These are phyloP conservation scores for Aspergillus sergii DNA, from an alignment of 2,329 filamentous ascomycete genomes.

Conservation along the genomic window DNA sequence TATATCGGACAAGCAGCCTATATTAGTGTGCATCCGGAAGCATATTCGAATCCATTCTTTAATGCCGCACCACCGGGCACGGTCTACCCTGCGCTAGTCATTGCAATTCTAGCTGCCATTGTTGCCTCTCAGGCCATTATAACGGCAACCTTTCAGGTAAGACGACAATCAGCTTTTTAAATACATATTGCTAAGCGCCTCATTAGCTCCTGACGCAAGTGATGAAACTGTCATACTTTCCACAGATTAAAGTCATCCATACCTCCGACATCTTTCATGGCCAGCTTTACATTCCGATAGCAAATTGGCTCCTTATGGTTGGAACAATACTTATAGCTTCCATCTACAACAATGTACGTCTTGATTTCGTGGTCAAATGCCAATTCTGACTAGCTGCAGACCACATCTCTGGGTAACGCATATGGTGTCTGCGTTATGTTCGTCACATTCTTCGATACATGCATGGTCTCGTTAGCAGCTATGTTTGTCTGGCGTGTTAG, in stretches of 20 bases:
- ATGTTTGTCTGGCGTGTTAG: slow-evolving; percentile 75
- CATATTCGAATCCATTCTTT: slow-evolving; percentile 75
- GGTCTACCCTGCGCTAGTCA: slow-evolving; percentile 67
- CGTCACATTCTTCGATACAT: slow-evolving; percentile 77
- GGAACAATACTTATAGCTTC: slow-evolving; percentile 74
- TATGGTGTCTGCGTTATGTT: slow-evolving; percentile 81
- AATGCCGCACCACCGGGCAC: slow-evolving; percentile 68
- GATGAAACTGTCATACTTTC: slow-evolving; percentile 74
- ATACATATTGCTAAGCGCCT: background rate
- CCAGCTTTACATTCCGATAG: slow-evolving; percentile 74
- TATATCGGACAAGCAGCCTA: slow-evolving; percentile 76
- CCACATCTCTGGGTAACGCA: slow-evolving; percentile 70
- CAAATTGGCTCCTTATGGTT: slow-evolving; percentile 77
- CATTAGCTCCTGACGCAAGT: slow-evolving; percentile 65
- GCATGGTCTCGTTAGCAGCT: slow-evolving; percentile 71
- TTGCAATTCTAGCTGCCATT: slow-evolving; percentile 62
- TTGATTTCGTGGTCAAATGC: background rate
- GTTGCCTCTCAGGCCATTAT: slow-evolving; percentile 80
- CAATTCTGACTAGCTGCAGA: slow-evolving; percentile 42
- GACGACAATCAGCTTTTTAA: background rate
- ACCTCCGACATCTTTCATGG: slow-evolving; percentile 71
- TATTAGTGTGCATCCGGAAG: slow-evolving; percentile 62
- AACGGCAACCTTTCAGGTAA: slow-evolving; percentile 70
- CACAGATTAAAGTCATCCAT: slow-evolving; percentile 73
- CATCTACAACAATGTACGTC: slow-evolving; percentile 65